phyloP scores from a whole-genome alignment of 495 filamentous ascomycete genomes.

The Achaetomiella virescens region DNA sequence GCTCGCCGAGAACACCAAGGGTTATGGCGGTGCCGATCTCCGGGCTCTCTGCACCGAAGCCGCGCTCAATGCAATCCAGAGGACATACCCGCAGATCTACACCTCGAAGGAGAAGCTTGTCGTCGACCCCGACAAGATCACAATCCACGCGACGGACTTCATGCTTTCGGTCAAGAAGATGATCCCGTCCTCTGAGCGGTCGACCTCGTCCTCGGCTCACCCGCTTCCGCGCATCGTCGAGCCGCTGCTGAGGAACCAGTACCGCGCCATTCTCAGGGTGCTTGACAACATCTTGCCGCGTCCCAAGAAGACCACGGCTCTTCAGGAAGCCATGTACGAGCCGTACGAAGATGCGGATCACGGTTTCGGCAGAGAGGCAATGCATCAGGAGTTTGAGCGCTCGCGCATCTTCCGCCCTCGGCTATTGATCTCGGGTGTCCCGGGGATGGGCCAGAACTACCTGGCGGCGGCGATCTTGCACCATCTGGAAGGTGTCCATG shows the following conservation, averaged over 20 bases:
- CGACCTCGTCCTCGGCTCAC: constrained; percentile 71
- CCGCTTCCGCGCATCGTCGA: constrained; percentile 72
- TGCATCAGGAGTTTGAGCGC: constrained; percentile 85
- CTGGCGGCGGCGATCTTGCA: constrained; percentile 80
- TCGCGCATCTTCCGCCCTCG: constrained; percentile 85
- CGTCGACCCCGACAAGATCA: constrained; percentile 77
- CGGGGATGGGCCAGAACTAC: constrained; percentile 93
- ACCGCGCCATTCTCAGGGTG: constrained; percentile 56
- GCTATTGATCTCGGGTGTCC: constrained; percentile 66
- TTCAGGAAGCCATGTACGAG: constrained; percentile 93
- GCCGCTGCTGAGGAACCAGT: constrained; percentile 69
- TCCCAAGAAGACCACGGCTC: constrained; percentile 73
- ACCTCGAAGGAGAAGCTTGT: constrained; percentile 81
- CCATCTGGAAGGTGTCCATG: constrained; percentile 85
- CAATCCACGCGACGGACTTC: constrained; percentile 84
- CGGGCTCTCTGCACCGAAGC: constrained; percentile 94
- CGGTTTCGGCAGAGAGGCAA: constrained; percentile 75
- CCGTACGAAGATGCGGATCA: constrained; percentile 68
- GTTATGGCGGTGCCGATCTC: constrained; percentile 92
- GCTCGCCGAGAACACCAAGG: constrained; percentile 82
- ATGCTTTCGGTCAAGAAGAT: constrained; percentile 95
- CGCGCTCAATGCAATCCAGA: constrained; percentile 95
- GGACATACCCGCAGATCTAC: constrained; percentile 95
- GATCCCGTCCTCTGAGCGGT: constrained; percentile 86
- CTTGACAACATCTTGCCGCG: constrained; percentile 78